phyloP scores from a whole-genome alignment of 1,139 yeast genomes.

The Pichia sp. region DNA sequence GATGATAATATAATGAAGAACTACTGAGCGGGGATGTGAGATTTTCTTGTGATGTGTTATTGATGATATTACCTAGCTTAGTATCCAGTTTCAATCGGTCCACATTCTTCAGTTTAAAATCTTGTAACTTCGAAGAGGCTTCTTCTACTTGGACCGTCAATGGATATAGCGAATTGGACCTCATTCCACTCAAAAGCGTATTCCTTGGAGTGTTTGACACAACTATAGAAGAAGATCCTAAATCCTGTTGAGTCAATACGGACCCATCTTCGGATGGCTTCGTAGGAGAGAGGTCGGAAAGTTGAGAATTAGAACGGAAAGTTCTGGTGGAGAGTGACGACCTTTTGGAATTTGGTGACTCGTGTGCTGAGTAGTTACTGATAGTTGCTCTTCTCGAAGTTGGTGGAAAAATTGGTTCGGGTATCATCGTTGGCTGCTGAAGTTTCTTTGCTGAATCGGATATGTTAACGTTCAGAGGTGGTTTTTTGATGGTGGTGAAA shows the following conservation, averaged over 20 bases:
- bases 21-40: conserved; percentile 4
- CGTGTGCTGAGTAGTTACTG: conserved; percentile 6
- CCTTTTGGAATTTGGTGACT: conserved; percentile 21
- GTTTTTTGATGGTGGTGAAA: conserved; percentile 6
- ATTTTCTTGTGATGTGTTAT: conserved; percentile 19
- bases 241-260: conserved; percentile 8
- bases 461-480: conserved; percentile 1
- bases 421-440: background rate
- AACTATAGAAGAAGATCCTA: conserved; percentile 1
- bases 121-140: conserved; percentile 21
- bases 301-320: conserved; percentile 22
- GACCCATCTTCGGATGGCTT: conserved; percentile 13
- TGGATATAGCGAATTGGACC: conserved; percentile 1
- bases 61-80: conserved; percentile 19
- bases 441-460: background rate
- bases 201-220: conserved; percentile 8
- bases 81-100: conserved; percentile 21
- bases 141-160: conserved; percentile 18
- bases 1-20: background rate
- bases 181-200: too few relatives aligned
- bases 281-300: conserved; percentile 16
- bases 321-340: conserved; percentile 25
- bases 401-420: background rate
- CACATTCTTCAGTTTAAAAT: conserved; percentile 20
- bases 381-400: conserved; percentile 9